A percentile compares a stretch with the other conserved stretches of the same genome.
phyloP scores from a whole-genome alignment of 495 filamentous ascomycete species.

The Hyaloscypha variabilis region DNA sequence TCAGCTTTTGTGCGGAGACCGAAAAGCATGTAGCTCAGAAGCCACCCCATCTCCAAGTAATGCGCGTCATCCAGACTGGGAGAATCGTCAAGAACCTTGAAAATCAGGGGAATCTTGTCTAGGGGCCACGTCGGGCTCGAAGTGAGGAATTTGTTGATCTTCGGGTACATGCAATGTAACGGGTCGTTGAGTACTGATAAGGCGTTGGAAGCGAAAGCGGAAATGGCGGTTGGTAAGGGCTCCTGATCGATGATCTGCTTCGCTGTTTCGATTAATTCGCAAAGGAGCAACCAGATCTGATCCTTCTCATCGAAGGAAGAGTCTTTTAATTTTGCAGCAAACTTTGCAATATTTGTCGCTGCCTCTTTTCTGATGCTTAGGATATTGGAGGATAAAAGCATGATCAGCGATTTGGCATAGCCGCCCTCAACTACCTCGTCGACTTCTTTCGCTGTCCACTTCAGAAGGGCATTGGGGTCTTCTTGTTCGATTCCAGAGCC shows the following conservation, averaged over 20 bases:
- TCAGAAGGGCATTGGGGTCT: conserved; percentile 60
- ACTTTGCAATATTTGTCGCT: conserved; percentile 63
- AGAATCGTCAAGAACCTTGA: conserved; percentile 68
- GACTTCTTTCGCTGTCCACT: conserved; percentile 74
- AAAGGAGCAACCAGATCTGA: conserved; percentile 73
- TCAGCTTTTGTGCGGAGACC: conserved; percentile 61
- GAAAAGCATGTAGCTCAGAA: conserved; percentile 73
- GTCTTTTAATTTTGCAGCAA: conserved; percentile 65
- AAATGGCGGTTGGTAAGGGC: conserved; percentile 72
- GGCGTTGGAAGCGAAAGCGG: conserved; percentile 72
- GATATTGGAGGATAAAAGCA: conserved; percentile 75
- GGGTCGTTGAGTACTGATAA: conserved; percentile 73
- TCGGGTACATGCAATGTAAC: conserved; percentile 80
- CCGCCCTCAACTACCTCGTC: conserved; percentile 76
- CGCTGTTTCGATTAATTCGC: conserved; percentile 77
- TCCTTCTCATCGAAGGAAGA: conserved; percentile 77
- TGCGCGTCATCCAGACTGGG: conserved; percentile 75
- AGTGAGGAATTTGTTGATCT: conserved; percentile 83
- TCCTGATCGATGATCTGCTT: conserved; percentile 50
- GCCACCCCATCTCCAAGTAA: conserved; percentile 78
- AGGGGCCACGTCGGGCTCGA: conserved; percentile 73
- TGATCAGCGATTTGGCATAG: conserved; percentile 63
- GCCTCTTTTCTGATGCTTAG: conserved; percentile 76
- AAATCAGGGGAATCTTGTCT: conserved; percentile 75
- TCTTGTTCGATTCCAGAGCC: conserved; percentile 33